Base-by-base conservation (phyloP, 2,329 filamentous ascomycete species). In the Penicillium sclerotiorum region DNA sequence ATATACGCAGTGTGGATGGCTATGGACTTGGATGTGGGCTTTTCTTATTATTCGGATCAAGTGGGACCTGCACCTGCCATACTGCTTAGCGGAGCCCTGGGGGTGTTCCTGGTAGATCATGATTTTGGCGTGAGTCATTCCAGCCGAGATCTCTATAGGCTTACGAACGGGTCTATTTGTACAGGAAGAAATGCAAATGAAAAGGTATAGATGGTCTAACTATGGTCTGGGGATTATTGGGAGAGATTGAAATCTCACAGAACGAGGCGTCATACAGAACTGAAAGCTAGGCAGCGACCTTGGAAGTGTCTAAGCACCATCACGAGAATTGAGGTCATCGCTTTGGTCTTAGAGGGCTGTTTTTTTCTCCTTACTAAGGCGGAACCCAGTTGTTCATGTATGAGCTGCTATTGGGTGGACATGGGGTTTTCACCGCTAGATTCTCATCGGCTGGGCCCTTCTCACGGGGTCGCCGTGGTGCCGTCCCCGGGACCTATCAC, bases 381-480 rank as follows among this genome's bases (percentile, higher is more conserved):
- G 22, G 27, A 27, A 15, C 18, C 18, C 20, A 17, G 23, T 32
- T 28, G n/a, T 6, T 20, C 15, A 18, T 25, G n/a, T n/a, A n/a
- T 20, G 40, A 30, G 32, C 40, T 43, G 33, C 40, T 27, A 60
- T 60, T 60, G 58, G 58, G 54, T 41, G 32, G 28, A 42, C 27
- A 38, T 47, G 41, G 43, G 23, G 17, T 42, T 56, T 55, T 56
- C 58, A 60, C 58, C 58, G 58, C 58, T 50, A 60, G 49, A 57
- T 37, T 15, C 18, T 21, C 28, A 18, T 20, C 22, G 35, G 17
- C 43, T n/a, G 27, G 40, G 42, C 11, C 30, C 11, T 27, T 35
- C 45, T 32, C 36, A 49, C 42, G 50, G 51, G 43, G 43, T 38
- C 50, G 49, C 53, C 53, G 52, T 37, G 36, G 22, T 48, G 47